Percentiles rank a stretch among this genome's conserved stretches.
Conservation (phyloP, 257 asterid species). For the Lithospermum erythrorhizon region DNA sequence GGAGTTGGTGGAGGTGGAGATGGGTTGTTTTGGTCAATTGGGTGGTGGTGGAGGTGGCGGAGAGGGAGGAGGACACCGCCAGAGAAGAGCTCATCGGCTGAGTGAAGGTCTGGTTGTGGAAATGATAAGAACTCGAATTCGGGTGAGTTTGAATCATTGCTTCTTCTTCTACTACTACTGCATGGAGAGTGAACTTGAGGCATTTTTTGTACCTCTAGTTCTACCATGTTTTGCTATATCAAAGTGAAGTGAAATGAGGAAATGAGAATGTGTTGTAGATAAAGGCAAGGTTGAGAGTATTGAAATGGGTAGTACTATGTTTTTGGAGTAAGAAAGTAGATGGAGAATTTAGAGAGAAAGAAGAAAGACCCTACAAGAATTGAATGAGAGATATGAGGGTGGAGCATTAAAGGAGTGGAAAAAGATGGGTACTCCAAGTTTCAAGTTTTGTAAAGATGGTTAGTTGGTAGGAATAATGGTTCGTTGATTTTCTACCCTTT, state of each 20-base stretch:
- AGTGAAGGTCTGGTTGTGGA: slow-evolving; percentile 57
- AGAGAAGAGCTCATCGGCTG: slow-evolving; percentile 92
- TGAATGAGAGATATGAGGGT: not conserved
- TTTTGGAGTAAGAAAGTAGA: not conserved
- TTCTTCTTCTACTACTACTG: slow-evolving; percentile 25
- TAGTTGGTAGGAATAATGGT: not conserved
- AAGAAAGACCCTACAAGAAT: not conserved
- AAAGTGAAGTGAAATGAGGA: too few relatives aligned
- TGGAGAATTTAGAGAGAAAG: not conserved
- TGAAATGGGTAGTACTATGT: not conserved
- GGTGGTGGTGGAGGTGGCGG: slow-evolving; percentile 32
- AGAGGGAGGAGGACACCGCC: slow-evolving; percentile 58
- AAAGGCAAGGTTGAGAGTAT: not conserved
- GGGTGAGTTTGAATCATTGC: slow-evolving; percentile 42
- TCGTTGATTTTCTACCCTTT: too few relatives aligned
- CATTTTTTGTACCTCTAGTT: slow-evolving; percentile 14
- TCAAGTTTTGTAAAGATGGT: not conserved
- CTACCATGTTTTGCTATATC: slow-evolving; percentile 22
- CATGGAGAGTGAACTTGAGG: slow-evolving; percentile 40
- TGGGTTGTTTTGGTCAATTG: not conserved
- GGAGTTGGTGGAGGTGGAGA: not conserved
- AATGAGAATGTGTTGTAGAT: too few relatives aligned
- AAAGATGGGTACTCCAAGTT: not conserved
- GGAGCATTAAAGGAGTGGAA: not conserved
- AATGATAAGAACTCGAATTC: slow-evolving; percentile 81